These are phyloP conservation scores for Venturia asperata DNA, from an alignment of 2,329 filamentous ascomycete species.

Conservation along the genomic window DNA sequence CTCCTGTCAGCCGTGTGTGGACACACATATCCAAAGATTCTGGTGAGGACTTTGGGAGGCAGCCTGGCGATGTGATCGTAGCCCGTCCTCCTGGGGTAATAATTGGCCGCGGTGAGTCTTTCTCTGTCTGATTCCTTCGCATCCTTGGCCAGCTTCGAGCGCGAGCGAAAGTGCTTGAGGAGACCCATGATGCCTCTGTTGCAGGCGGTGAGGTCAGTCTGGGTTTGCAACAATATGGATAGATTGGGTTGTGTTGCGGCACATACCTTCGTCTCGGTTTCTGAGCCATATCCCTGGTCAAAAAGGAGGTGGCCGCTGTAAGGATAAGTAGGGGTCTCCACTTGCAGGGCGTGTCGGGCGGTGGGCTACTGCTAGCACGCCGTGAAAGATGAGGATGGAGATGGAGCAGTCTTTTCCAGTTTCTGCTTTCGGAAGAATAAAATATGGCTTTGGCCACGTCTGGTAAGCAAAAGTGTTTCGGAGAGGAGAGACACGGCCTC, in stretches of 20 bases:
- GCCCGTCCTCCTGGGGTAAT: slow-evolving; percentile 28
- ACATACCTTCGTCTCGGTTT: slow-evolving; percentile 5
- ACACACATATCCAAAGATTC: slow-evolving; percentile 76
- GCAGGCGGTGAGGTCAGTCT: background rate
- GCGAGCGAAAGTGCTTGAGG: slow-evolving; percentile 21
- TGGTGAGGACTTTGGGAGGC: slow-evolving; percentile 61
- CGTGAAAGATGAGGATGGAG: background rate
- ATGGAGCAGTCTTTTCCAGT: background rate
- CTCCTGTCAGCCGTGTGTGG: slow-evolving; percentile 71
- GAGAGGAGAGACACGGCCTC: background rate
- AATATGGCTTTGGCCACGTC: slow-evolving; percentile 1
- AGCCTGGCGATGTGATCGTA: slow-evolving; percentile 45
- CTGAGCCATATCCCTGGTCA: slow-evolving; percentile 10
- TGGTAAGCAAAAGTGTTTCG: background rate
- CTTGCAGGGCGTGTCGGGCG: background rate
- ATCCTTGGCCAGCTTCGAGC: slow-evolving; percentile 12
- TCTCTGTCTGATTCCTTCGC: background rate
- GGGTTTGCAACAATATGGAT: slow-evolving; percentile 4
- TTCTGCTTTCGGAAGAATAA: slow-evolving; percentile 12
- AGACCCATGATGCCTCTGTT: slow-evolving; percentile 20
- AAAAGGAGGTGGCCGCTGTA: background rate
- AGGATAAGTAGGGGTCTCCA: background rate
- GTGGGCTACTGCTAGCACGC: background rate
- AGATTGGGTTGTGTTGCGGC: background rate
- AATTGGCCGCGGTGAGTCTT: background rate